Conservation (phyloP, 352 stramenopile species). For the Phytophthora lateralis region DNA sequence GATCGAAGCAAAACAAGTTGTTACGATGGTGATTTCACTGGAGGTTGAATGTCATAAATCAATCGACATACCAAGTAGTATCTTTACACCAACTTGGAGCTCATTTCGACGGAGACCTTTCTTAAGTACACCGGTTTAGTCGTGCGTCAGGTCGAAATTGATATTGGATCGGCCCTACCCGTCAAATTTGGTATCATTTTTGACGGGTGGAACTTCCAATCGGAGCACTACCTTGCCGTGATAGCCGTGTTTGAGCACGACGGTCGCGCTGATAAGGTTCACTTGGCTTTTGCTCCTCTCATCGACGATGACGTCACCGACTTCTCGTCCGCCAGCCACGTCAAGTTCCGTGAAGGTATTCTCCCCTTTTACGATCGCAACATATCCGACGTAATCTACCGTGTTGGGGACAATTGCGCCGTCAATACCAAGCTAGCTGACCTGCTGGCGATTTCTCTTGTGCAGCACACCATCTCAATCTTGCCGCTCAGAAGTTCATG, state of each 20-base stretch:
- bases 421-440: conserved; percentile 8
- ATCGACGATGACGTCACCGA: conserved; percentile 9
- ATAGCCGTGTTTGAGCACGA: conserved; percentile 10
- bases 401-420: not conserved
- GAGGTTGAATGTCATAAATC: too few species aligned
- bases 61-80: too few species aligned
- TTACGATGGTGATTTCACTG: too few species aligned
- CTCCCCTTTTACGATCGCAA: conserved; percentile 1
- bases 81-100: conserved; percentile 4
- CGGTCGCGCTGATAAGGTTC: conserved; percentile 5
- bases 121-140: conserved; percentile 10
- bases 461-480: conserved; percentile 6
- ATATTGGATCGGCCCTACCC: not conserved
- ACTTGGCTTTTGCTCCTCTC: not conserved
- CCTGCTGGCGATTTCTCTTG: conserved; percentile 1
- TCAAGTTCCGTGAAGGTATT: not conserved
- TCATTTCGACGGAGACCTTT: conserved; percentile 1
- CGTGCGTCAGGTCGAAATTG: conserved; percentile 8
- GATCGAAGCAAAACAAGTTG: conserved; percentile 1
- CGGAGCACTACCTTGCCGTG: conserved; percentile 2
- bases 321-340: not conserved
- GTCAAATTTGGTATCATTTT: conserved; percentile 2
- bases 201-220: conserved; percentile 2
- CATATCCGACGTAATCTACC: conserved; percentile 1
- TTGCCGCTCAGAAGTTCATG: not conserved